phyloP scores from a whole-genome alignment of 2,329 filamentous ascomycete genomes.

The Fusarium temperatum region DNA sequence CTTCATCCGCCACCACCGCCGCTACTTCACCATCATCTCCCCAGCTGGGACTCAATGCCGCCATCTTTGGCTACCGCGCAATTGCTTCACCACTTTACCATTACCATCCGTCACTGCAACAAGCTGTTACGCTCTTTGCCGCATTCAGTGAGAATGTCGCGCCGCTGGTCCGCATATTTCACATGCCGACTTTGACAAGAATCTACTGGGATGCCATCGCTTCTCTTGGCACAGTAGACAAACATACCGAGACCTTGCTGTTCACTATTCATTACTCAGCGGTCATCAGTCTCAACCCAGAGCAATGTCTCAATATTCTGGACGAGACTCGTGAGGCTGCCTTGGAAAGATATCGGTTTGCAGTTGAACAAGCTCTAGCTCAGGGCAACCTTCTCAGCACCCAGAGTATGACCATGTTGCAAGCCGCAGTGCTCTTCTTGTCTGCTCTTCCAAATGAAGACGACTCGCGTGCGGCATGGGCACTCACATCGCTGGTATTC shows the following conservation, averaged over 20 bases:
- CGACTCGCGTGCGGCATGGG: not conserved
- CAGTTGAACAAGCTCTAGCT: not conserved
- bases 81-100: not conserved
- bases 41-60: not conserved
- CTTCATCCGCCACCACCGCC: not conserved
- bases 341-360: not conserved
- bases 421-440: not conserved
- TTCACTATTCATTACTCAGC: not conserved
- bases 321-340: not conserved
- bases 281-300: not conserved
- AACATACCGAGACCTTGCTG: not conserved
- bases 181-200: not conserved
- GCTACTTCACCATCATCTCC: not conserved
- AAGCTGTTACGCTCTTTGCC: not conserved
- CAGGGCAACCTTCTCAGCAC: not conserved
- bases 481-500: not conserved
- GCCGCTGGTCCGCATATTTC: not conserved
- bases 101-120: not conserved
- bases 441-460: not conserved
- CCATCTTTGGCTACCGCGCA: not conserved
- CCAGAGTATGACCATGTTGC: not conserved
- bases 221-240: not conserved
- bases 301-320: not conserved
- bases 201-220: not conserved
- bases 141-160: not conserved